phyloP scores from a whole-genome alignment of 805 yeast genomes.

The Zygosaccharomyces siamensis region DNA sequence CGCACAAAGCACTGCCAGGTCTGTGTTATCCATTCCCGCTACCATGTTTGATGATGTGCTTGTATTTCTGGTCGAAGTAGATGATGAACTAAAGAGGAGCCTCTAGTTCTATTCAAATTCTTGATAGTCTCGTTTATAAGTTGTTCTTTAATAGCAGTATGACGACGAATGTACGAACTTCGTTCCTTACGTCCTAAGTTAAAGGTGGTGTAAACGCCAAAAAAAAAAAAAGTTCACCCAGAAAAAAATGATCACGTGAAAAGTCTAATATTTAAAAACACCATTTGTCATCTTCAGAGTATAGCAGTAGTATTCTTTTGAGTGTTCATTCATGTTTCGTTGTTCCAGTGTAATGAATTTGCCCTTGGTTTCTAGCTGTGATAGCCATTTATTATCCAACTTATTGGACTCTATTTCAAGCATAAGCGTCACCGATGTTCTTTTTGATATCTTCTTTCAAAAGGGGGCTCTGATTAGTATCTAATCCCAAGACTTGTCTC shows the following conservation, averaged over 20 bases:
- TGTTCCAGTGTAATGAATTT: neutral
- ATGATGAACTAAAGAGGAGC: neutral
- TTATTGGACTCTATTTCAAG: neutral
- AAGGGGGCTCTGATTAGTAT: conserved; percentile 14
- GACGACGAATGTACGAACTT: neutral
- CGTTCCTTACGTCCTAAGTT: neutral
- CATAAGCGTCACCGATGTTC: conserved; percentile 28
- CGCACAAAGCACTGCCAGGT: conserved; percentile 60
- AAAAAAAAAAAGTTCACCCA: conserved; percentile 3
- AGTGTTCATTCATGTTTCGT: neutral
- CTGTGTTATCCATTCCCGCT: conserved; percentile 57
- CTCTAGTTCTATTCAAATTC: neutral
- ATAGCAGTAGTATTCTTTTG: neutral
- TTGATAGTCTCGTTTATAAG: neutral
- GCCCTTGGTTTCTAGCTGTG: neutral
- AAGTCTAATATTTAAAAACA: neutral
- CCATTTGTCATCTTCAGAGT: neutral
- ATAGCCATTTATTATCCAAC: too few species aligned
- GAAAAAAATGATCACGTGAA: neutral
- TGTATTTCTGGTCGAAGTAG: neutral
- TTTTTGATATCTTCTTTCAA: conserved; percentile 21
- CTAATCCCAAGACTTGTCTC: conserved; percentile 19
- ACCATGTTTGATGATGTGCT: conserved; percentile 38
- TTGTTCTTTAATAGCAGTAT: neutral
- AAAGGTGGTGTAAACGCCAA: neutral